These are phyloP conservation scores for Coemansia sp. DNA, from an alignment of 192 early-diverging fungal genomes.

Conservation along the genomic window DNA sequence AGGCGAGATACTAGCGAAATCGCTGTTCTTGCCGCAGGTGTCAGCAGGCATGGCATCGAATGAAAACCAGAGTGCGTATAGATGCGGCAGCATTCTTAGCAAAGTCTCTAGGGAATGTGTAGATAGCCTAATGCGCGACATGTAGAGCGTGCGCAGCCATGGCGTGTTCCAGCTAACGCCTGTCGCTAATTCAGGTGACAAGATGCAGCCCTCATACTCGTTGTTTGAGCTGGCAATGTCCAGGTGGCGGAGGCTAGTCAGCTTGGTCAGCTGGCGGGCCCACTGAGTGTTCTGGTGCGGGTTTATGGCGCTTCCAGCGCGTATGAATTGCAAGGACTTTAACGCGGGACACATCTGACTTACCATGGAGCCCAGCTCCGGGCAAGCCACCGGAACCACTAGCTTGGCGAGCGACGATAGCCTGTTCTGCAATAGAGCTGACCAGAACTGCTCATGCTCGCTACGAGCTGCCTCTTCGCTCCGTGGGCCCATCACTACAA, in stretches of 20 bases:
- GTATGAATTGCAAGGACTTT: constrained; percentile 15
- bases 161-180: constrained; percentile 17
- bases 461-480: constrained; percentile 38
- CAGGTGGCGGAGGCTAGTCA: constrained; percentile 17
- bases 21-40: neutral
- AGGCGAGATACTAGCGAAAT: neutral
- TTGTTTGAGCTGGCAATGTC: constrained; percentile 51
- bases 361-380: constrained; percentile 23
- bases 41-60: constrained; percentile 12
- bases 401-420: constrained; percentile 15
- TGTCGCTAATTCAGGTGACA: constrained; percentile 21
- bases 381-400: constrained; percentile 29
- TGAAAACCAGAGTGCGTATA: constrained; percentile 45
- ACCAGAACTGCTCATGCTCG: constrained; percentile 35
- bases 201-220: constrained; percentile 42
- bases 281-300: constrained; percentile 30
- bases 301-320: constrained; percentile 29
- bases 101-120: constrained; percentile 10
- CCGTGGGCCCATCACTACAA: constrained; percentile 25
- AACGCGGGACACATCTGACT: constrained; percentile 21
- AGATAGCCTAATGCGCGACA: constrained; percentile 29
- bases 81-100: constrained; percentile 29
- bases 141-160: constrained; percentile 31
- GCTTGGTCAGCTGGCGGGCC: constrained; percentile 19
- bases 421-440: constrained; percentile 12